Percentiles rank a stretch among this genome's conserved stretches.
Conservation (phyloP, 1,284 basidiomycete species). For the Leccinum pachyderme region DNA sequence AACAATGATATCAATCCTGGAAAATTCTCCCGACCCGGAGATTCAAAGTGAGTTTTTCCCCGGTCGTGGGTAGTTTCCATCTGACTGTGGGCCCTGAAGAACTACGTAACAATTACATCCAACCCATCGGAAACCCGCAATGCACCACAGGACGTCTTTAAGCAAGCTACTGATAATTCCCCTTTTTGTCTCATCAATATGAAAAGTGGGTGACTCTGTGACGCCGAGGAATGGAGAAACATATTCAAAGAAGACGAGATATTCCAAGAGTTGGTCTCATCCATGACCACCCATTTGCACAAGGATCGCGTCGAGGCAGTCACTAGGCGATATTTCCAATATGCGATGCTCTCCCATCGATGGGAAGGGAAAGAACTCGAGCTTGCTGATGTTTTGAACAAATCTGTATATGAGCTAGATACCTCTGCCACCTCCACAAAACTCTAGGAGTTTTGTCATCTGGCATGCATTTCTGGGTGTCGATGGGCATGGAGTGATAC, state of each 20-base stretch:
- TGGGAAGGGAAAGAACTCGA: conserved; percentile 20
- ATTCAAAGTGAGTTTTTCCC: conserved; percentile 12
- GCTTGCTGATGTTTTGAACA: conserved; percentile 16
- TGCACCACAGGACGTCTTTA: conserved; percentile 1
- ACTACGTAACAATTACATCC: conserved; percentile 11
- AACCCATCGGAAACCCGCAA: conserved; percentile 10
- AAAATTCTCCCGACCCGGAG: conserved; percentile 12
- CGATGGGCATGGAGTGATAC: conserved; percentile 31
- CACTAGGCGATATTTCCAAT: conserved; percentile 15
- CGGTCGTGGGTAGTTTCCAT: not conserved
- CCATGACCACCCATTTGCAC: conserved; percentile 11
- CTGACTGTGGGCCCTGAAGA: conserved; percentile 11
- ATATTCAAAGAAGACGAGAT: conserved; percentile 17
- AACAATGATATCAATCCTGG: conserved; percentile 11
- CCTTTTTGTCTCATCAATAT: conserved; percentile 25
- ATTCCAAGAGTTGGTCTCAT: conserved; percentile 24
- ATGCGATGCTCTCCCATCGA: conserved; percentile 27
- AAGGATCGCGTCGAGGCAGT: conserved; percentile 4
- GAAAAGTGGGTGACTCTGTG: conserved; percentile 19
- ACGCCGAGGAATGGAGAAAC: conserved; percentile 12
- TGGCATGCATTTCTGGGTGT: conserved; percentile 8
- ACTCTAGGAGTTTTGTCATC: conserved; percentile 19
- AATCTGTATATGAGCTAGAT: conserved; percentile 15
- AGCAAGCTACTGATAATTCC: not conserved
- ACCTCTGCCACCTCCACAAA: conserved; percentile 10